phyloP scores from a whole-genome alignment of 225 moss, liverwort and hornwort genomes.

The Polytrichum commune region DNA sequence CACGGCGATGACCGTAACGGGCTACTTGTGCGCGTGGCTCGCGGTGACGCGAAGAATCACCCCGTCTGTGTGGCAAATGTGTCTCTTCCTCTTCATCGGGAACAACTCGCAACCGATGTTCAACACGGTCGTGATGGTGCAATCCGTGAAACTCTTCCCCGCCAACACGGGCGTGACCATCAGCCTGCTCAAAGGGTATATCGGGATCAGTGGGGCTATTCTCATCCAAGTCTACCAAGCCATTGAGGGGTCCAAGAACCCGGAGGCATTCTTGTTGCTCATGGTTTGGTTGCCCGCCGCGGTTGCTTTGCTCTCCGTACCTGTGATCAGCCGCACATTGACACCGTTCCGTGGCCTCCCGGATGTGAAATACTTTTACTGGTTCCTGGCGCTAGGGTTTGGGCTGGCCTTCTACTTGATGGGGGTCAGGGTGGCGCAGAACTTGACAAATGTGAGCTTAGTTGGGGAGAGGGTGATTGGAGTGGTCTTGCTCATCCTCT shows the following conservation, averaged over 20 bases:
- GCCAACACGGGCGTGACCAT: constrained; percentile 55
- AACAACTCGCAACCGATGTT: constrained; percentile 44
- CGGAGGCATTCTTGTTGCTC: constrained; percentile 31
- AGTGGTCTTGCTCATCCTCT: constrained; percentile 29
- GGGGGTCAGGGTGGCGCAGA: constrained; percentile 34
- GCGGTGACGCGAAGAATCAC: constrained; percentile 54
- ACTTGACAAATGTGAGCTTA: constrained; percentile 9
- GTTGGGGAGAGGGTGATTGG: constrained; percentile 22
- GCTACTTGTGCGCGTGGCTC: constrained; percentile 66
- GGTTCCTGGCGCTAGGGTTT: constrained; percentile 35
- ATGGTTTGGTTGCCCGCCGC: constrained; percentile 46
- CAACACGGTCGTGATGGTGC: constrained; percentile 61
- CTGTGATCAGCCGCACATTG: constrained; percentile 27
- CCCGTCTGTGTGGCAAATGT: constrained; percentile 69
- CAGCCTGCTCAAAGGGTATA: constrained; percentile 77
- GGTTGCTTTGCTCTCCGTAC: constrained; percentile 28
- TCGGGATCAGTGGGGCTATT: constrained; percentile 84
- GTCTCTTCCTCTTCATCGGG: constrained; percentile 45
- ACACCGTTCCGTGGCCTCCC: constrained; percentile 24
- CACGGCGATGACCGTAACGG: constrained; percentile 31
- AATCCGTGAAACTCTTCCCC: constrained; percentile 74
- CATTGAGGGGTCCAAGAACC: constrained; percentile 35
- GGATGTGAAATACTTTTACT: constrained; percentile 16
- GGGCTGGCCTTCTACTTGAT: constrained; percentile 38
- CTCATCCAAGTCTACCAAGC: constrained; percentile 58